Conservation (phyloP, 306 rosid species). For the Hippophae rhamnoides region DNA sequence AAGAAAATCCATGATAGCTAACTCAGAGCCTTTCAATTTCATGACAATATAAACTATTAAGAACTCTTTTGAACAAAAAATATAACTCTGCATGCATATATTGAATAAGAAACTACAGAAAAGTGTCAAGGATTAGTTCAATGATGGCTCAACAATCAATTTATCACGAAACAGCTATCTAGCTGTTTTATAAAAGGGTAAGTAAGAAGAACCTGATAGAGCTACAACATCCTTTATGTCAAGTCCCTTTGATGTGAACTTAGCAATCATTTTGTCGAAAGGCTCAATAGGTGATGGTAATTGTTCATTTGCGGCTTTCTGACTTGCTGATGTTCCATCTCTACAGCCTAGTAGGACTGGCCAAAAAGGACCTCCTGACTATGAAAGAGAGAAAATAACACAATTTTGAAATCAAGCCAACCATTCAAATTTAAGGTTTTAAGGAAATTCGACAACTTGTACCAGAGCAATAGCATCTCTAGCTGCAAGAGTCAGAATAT, state of each 20-base stretch:
- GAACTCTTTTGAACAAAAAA: too few species aligned
- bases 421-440: background rate
- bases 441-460: background rate
- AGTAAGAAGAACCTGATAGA: conserved; percentile 52
- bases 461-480: conserved; percentile 54
- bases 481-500: conserved; percentile 53
- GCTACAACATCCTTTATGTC: conserved; percentile 51
- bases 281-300: conserved; percentile 55
- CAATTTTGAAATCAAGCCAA: background rate
- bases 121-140: background rate
- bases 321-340: conserved; percentile 44
- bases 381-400: background rate
- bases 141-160: too few species aligned
- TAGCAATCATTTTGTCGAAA: conserved; percentile 37
- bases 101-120: too few species aligned
- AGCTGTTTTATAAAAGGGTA: too few species aligned
- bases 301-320: conserved; percentile 35
- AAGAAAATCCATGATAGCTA: too few species aligned
- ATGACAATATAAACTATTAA: too few species aligned
- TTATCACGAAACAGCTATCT: background rate
- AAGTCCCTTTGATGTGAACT: conserved; percentile 61
- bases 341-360: conserved; percentile 47
- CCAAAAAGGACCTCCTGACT: conserved; percentile 62
- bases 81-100: too few species aligned
- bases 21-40: too few species aligned